A percentile compares a stretch with the other conserved stretches of the same genome.
phyloP scores from a whole-genome alignment of 306 rosid genomes.

The Quillaja saponaria region DNA sequence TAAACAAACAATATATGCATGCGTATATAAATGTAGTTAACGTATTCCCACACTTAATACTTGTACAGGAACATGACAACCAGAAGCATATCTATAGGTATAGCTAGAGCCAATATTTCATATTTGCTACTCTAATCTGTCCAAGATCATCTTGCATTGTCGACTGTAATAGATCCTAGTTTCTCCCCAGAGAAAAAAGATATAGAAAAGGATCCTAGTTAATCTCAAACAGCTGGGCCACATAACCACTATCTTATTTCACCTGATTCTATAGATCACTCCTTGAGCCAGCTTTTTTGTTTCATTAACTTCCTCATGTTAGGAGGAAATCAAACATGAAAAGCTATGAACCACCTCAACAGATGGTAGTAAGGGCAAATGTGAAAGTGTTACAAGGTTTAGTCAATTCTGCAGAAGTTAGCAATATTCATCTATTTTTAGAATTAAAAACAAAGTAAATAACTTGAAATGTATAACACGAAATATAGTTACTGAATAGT shows the following conservation, averaged over 20 bases:
- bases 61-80: no score
- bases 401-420: no score
- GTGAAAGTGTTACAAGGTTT: neutral
- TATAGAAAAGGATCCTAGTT: no score
- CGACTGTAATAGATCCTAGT: no score
- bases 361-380: neutral
- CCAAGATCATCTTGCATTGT: no score
- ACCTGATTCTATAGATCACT: neutral
- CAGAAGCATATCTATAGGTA: no score
- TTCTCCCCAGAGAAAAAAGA: no score
- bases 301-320: constrained; percentile 6
- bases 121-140: no score
- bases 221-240: neutral
- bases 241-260: neutral
- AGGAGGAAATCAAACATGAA: neutral
- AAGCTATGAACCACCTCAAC: neutral
- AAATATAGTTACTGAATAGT: neutral
- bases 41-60: no score
- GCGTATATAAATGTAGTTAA: no score
- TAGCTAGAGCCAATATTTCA: no score
- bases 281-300: constrained; percentile 1
- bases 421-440: neutral
- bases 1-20: no score
- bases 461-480: neutral
- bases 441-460: neutral